Base-by-base conservation (phyloP, 371 early-diverging fungal species). In the Encephalitozoon intestinalis region DNA sequence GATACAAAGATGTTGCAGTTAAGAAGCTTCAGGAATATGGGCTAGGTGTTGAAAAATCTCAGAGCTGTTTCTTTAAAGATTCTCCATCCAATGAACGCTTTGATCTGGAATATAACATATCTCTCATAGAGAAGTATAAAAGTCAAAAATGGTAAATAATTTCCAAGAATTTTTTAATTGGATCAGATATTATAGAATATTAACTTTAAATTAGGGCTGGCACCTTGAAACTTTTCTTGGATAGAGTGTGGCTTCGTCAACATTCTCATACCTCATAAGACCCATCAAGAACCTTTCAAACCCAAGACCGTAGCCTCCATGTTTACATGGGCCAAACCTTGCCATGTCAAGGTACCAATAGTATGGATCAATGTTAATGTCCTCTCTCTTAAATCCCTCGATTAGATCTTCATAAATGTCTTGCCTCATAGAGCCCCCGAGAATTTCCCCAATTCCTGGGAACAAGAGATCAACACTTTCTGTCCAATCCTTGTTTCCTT, bases 281-380 rank as follows among this genome's bases (percentile, higher is more conserved):
- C 96, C 96, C 69, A 96, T 95, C 53, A 99, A 85, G 87, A 95
- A 93, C 67, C 99, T 92, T 85, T 99, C 99, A 70, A 97, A 88
- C 76, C 99, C 99, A 50, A 99, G 89, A 64, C 99, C 99, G 82
- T 92, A 99, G 52, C 99, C 99, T 83, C 98, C 99, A 81, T 97
- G 97, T 73, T 92, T 91, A 74, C 89, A 90, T 18, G 96, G 90
- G 52, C 98, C 97, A 84, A 93, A 97, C 87, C 92, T 94, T 84
- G 96, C 90, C 88, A 95, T 94, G 78, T 99, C 98, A 66, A 94
- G 92, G 88, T 90, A 92, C 97, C 97, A 99, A 88, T 95, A 94
- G 89, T 97, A 97, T 53, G 95, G 93, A 1, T 87, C 81, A 31
- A 96, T 91, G 82, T 94, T 93, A 73, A 99, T 91, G 31, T 94